Percentiles rank a stretch among this genome's conserved stretches.
phyloP scores from a whole-genome alignment of 2,329 filamentous ascomycete genomes.

The Aspergillus fischeri region DNA sequence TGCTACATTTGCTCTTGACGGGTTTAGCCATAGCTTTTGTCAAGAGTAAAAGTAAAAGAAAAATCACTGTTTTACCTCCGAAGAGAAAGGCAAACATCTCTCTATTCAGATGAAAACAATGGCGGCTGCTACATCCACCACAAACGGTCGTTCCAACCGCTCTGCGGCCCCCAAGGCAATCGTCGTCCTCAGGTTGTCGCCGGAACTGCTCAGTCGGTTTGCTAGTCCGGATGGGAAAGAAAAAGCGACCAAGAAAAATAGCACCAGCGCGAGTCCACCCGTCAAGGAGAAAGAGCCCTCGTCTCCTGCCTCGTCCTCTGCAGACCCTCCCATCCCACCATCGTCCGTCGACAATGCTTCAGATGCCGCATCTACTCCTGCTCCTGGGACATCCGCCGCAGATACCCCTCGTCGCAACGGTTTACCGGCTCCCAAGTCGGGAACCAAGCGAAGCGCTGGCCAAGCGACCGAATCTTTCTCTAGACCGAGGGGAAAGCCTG shows the following conservation, averaged over 20 bases:
- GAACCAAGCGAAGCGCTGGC: conserved; percentile 54
- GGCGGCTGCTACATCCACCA: conserved; percentile 22
- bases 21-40: background rate
- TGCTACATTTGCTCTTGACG: conserved; percentile 7
- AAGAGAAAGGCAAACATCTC: background rate
- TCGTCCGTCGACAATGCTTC: conserved; percentile 41
- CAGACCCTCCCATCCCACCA: conserved; percentile 30
- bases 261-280: conserved; percentile 16
- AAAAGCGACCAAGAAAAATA: conserved; percentile 17
- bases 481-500: conserved; percentile 81
- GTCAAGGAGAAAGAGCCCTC: conserved; percentile 28
- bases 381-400: conserved; percentile 34
- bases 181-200: conserved; percentile 39
- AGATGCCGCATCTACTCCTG: conserved; percentile 38
- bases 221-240: conserved; percentile 20
- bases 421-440: conserved; percentile 64
- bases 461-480: conserved; percentile 56
- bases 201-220: conserved; percentile 35
- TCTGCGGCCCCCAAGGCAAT: conserved; percentile 28
- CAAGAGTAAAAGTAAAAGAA: background rate
- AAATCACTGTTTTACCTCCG: background rate
- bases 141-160: conserved; percentile 35
- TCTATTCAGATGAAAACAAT: background rate
- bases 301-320: conserved; percentile 35
- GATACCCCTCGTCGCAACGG: conserved; percentile 69